These are phyloP conservation scores for Gentiana macrophylla DNA, from an alignment of 257 asterid genomes.

Conservation along the genomic window DNA sequence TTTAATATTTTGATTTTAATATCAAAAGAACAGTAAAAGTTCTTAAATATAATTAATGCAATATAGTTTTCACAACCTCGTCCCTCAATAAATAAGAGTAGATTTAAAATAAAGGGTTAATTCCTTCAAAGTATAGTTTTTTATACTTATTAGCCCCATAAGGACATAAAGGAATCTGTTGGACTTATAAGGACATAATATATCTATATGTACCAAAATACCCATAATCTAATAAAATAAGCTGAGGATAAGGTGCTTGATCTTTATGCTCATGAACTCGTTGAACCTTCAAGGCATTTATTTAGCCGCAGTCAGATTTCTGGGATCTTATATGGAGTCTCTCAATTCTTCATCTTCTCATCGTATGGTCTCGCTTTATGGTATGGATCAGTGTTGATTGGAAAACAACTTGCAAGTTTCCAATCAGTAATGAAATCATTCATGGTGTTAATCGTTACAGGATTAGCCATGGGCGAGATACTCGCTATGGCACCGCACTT, in stretches of 20 bases:
- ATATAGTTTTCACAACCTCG: too few species aligned
- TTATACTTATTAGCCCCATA: too few species aligned
- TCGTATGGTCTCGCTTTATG: slow-evolving; percentile 90
- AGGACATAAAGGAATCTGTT: too few species aligned
- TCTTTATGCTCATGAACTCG: slow-evolving; percentile 60
- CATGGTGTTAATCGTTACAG: slow-evolving; percentile 86
- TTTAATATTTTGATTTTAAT: too few species aligned
- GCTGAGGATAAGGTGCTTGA: slow-evolving; percentile 79
- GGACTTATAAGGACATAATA: too few species aligned
- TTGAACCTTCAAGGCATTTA: slow-evolving; percentile 68
- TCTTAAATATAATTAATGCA: too few species aligned
- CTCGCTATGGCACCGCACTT: slow-evolving; percentile 98
- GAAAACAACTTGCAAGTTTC: slow-evolving; percentile 64
- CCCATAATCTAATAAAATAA: too few species aligned
- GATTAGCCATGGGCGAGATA: slow-evolving; percentile 94
- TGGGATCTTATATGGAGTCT: slow-evolving; percentile 80
- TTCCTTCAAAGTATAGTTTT: too few species aligned
- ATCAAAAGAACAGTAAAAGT: too few species aligned
- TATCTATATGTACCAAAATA: too few species aligned
- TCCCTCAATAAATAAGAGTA: too few species aligned
- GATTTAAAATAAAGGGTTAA: too few species aligned
- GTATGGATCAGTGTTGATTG: slow-evolving; percentile 93
- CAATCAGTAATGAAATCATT: slow-evolving; percentile 84
- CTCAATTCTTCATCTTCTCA: slow-evolving; percentile 94
- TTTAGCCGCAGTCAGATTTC: slow-evolving; percentile 91